Conservation (phyloP, 2,329 filamentous ascomycete species). For the Pseudogymnoascus sp. region DNA sequence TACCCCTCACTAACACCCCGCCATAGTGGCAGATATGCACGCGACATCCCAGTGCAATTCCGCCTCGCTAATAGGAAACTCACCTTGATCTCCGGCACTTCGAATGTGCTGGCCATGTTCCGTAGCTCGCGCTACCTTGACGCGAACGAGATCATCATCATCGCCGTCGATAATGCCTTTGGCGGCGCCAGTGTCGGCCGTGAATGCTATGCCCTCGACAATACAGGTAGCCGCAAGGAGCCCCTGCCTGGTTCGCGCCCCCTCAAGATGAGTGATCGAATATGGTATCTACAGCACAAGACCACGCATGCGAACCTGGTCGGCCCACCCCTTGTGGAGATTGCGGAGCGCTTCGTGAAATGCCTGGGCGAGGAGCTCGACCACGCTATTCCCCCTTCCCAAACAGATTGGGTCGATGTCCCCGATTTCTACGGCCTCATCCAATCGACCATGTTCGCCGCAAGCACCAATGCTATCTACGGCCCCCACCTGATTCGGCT, state of each 20-base stretch:
- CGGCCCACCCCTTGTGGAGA: slow-evolving; percentile 14
- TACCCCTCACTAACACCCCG: background rate
- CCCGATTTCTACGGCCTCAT: slow-evolving; percentile 25
- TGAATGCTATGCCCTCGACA: slow-evolving; percentile 11
- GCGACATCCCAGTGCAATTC: slow-evolving; percentile 16
- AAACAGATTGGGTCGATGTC: slow-evolving; percentile 18
- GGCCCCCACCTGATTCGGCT: slow-evolving; percentile 24
- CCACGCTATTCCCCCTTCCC: slow-evolving; percentile 4
- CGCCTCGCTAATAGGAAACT: slow-evolving; percentile 15
- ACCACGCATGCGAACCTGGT: slow-evolving; percentile 13
- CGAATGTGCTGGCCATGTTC: slow-evolving; percentile 18
- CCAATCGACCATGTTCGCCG: slow-evolving; percentile 21
- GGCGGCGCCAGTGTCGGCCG: slow-evolving; percentile 10
- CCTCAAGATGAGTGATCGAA: slow-evolving; percentile 16
- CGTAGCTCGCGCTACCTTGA: slow-evolving; percentile 16
- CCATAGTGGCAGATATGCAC: slow-evolving; percentile 15
- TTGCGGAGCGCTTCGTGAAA: slow-evolving; percentile 13
- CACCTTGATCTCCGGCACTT: slow-evolving; percentile 18
- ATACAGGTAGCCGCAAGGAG: slow-evolving; percentile 16
- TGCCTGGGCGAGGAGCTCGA: background rate
- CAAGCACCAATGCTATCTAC: slow-evolving; percentile 22
- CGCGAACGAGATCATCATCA: slow-evolving; percentile 12
- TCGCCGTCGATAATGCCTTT: slow-evolving; percentile 18
- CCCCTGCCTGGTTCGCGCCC: slow-evolving; percentile 15
- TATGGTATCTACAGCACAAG: slow-evolving; percentile 16